Base-by-base conservation (phyloP, 2,329 filamentous ascomycete species). In the Penicillium sp. region DNA sequence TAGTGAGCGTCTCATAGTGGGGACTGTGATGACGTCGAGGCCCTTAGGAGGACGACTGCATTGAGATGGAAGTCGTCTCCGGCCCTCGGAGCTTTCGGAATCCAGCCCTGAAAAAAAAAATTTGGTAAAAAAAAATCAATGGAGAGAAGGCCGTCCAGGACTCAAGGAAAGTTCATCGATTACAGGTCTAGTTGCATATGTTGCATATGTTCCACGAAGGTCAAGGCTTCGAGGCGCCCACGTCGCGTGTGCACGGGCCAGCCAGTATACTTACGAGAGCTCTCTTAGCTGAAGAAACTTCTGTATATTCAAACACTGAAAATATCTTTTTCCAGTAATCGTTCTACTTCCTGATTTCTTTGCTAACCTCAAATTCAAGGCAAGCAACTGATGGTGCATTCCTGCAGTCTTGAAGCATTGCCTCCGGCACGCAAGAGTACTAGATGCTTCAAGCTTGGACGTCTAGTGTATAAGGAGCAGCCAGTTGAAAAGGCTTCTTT, bases 31-130 rank as follows among this genome's bases (percentile, higher is more conserved):
- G 53, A 59, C 57, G 57, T 46, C 24, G 43, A 46, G 4, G 7
- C 43, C 24, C 10, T n/a, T 6, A 7, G 10, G 6, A 31, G 14
- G 24, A 6, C 3, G 33, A 19, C 35, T 18, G 2, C 11, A 35
- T 22, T 24, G 47, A 33, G 46, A 50, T 51, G 56, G 56, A 47
- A 59, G 22, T 59, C 14, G 41, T 24, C 31, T 52, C 56, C 56
- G 56, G 40, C 6, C 46, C 24, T 6, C 43, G 43, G 43, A 46
- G 16, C 14, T 14, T 46, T 31, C 43, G 43, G 43, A 31, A 31
- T 11, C 11, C 16, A 31, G 22, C 24, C 7, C 13, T 31, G 22
- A n/a, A 4, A 31, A 46, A 6, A 4, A 27, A 16, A 6, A 9
- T n/a, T 44, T 9, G 14, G n/a, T n/a, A n/a, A 44, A 16, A 44